Percentiles rank a stretch among this genome's conserved stretches.
phyloP scores from a whole-genome alignment of 306 rosid genomes.

The Glycine tomentella region DNA sequence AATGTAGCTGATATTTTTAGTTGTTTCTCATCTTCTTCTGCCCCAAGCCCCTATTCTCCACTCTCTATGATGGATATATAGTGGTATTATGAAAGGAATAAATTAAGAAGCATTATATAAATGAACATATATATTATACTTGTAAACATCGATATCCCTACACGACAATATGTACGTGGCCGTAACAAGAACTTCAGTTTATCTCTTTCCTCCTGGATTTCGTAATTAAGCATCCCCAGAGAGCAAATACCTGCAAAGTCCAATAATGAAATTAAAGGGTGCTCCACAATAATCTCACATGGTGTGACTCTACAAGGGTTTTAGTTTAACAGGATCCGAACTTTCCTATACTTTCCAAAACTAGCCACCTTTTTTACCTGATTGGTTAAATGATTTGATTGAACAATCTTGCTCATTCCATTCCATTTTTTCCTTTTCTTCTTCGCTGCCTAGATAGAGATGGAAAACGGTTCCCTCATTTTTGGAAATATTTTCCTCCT shows the following conservation, averaged over 20 bases:
- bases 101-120: background rate
- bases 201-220: constrained; percentile 32
- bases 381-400: constrained; percentile 55
- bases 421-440: constrained; percentile 43
- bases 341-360: constrained; percentile 52
- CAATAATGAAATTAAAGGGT: constrained; percentile 44
- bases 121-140: background rate
- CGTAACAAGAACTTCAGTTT: background rate
- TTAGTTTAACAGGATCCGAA: constrained; percentile 50
- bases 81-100: background rate
- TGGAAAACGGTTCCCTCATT: constrained; percentile 41
- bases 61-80: background rate
- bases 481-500: constrained; percentile 42
- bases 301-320: constrained; percentile 52
- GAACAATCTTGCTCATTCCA: constrained; percentile 53
- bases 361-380: constrained; percentile 41
- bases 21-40: background rate
- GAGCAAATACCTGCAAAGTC: constrained; percentile 4
- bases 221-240: constrained; percentile 17
- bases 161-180: constrained; percentile 19
- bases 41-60: background rate
- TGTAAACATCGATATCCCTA: background rate
- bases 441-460: constrained; percentile 39
- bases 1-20: background rate
- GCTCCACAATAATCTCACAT: constrained; percentile 53